Evolutionary conservation across 495 filamentous ascomycete genomes (phyloP).

Genomic region (Penicillium goetzii): DNA sequence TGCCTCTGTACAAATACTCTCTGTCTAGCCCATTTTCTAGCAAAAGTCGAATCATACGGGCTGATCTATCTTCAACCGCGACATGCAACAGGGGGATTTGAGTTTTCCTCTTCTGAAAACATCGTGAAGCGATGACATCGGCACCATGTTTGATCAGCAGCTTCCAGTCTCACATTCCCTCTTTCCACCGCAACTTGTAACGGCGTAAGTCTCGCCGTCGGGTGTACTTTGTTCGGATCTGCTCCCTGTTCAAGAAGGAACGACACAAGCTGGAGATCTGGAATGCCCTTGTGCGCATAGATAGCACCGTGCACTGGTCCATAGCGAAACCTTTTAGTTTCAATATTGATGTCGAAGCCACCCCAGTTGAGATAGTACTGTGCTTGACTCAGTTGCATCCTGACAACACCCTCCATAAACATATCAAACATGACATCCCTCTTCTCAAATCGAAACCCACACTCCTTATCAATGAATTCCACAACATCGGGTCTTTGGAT

Average conservation of each 20-base stretch:
- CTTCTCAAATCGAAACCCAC: neutral
- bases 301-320: neutral
- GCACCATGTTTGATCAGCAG: neutral
- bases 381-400: neutral
- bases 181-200: neutral
- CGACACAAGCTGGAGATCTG: neutral
- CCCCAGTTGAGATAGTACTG: neutral
- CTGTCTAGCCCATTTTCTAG: neutral
- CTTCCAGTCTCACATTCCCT: neutral
- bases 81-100: neutral
- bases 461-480: neutral
- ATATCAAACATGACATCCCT: neutral
- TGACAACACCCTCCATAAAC: neutral
- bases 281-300: neutral
- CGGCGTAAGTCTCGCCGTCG: neutral
- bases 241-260: neutral
- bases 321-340: neutral
- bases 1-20: neutral
- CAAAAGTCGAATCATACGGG: neutral
- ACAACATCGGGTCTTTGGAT: neutral
- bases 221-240: neutral
- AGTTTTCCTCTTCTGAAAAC: neutral
- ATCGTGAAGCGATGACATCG: neutral
- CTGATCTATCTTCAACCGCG: neutral
- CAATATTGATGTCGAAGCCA: neutral